Base-by-base conservation (phyloP, 2,329 filamentous ascomycete species). In the Xylaria sp. region DNA sequence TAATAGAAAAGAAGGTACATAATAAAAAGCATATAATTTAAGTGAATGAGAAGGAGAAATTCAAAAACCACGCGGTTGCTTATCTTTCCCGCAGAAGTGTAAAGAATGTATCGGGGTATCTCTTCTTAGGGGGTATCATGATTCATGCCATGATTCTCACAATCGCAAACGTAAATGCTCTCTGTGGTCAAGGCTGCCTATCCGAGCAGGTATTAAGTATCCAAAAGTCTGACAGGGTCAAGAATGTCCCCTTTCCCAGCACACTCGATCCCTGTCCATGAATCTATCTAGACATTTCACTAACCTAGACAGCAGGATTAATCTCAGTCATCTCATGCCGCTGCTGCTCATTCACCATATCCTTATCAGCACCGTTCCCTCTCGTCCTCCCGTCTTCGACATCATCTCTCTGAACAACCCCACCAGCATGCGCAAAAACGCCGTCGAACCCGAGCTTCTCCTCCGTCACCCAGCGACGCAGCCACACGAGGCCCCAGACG, bases 401-500 rank as follows among this genome's bases (percentile, higher is more conserved):
- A n/a, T 35, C 37, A n/a, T 21, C 35, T 18, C 16, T 23, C 9
- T 29, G 18, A 0, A 3, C 13, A 37, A 29, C 57, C 5, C 2
- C 13, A 29, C 47, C 57, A 5, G 21, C 50, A 23, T 60, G 25
- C 3, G 74, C 75, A 55, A 76, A 76, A 42, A 74, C 73, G 13
- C 78, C 78, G 5, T 65, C 62, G 51, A 60, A 48, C 5, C 76
- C 72, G 18, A 77, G 50, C 68, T 75, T 76, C 4, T 60, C 57
- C 76, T 79, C 78, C 0, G 80, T 81, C 32, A 83, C 61, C 73
- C 79, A 81, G 25, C 76, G 63, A 27, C 85, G 77, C 44, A 80
- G 25, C 81, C 82, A 83, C 5, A 86, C 76, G 0, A 84, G 42
- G 0, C 72, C 73, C 80, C 80, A 81, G 5, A 82, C 78, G 25